Evolutionary conservation across 495 filamentous ascomycete species (phyloP), one percentile per base, ranked within the genome.

Genomic region (Entonaema liquescens): DNA sequence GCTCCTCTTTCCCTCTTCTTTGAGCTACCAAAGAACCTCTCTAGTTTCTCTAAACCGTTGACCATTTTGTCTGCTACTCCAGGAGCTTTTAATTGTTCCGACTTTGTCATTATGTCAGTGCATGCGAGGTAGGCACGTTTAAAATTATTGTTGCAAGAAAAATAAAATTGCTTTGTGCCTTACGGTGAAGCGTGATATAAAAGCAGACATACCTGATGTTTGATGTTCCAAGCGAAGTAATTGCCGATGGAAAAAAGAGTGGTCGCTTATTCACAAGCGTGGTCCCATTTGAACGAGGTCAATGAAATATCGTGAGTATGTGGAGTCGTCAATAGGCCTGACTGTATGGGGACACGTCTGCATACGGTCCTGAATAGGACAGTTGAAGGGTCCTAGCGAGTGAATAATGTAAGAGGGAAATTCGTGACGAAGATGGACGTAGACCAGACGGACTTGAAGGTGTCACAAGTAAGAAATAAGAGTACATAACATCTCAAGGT

Each of bases 1-100:
- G 58, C 8, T 23, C 36, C 55, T 52, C 52, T 69, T 9, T 64
- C 70, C 64, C 57, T 73, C 55, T 55, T 67, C 49, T 53, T 73
- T 8, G 75, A 75, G 25, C 68, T 60, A 9, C 66, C 63, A 21
- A 77, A 76, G n/a, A 77, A 65, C 17, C 50, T 75, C 62, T 77
- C 76, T n/a, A 77, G 50, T 26, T 54, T 76, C 54, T 72, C 74
- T 25, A 76, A 47, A 1, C 71, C 50, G 44, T 73, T 66, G n/a
- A 74, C 68, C 75, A 77, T 77, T 25, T 62, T 71, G n/a, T 42
- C 23, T 19, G n/a, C 31, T 6, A 12, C 44, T n/a, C 28, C 38
- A 17, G 38, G 47, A 25, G 12, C 1, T 8, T 17, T 42, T 33
- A 15, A 17, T 19, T 13, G 19, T 36, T 42, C 36, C 65, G 31